These are phyloP conservation scores for Eimeria maxima DNA, from an alignment of 169 alveolate species.

Conservation along the genomic window DNA sequence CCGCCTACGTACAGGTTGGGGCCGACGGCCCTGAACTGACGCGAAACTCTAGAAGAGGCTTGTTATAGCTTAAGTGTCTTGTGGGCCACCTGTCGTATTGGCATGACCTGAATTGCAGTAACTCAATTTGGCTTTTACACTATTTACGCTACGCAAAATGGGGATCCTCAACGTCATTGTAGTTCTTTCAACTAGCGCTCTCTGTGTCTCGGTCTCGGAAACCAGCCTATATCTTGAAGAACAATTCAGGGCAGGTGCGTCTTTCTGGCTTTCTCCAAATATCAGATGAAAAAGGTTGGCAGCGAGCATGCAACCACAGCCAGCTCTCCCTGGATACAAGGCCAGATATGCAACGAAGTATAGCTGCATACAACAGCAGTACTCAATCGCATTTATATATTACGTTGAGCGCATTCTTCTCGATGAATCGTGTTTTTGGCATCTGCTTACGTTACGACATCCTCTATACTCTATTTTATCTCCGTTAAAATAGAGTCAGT, in stretches of 20 bases:
- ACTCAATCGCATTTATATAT: not conserved
- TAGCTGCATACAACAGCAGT: not conserved
- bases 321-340: not conserved
- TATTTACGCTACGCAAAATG: not conserved
- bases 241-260: not conserved
- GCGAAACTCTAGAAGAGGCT: not conserved
- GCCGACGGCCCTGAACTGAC: not conserved
- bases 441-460: too few species aligned
- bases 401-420: not conserved
- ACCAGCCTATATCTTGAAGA: not conserved
- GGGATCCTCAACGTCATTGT: not conserved
- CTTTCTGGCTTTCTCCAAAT: not conserved
- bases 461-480: too few species aligned
- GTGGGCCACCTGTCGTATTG: not conserved
- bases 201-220: not conserved
- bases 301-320: not conserved
- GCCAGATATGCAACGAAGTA: too few species aligned
- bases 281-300: not conserved
- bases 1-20: not conserved
- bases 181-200: not conserved
- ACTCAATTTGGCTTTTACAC: not conserved
- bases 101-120: not conserved
- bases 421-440: too few species aligned
- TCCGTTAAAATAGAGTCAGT: not conserved
- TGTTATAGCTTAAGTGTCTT: not conserved